Evolutionary conservation across 139 green algal genomes (phyloP).

Genomic region (Chlamydomonas applanata): DNA sequence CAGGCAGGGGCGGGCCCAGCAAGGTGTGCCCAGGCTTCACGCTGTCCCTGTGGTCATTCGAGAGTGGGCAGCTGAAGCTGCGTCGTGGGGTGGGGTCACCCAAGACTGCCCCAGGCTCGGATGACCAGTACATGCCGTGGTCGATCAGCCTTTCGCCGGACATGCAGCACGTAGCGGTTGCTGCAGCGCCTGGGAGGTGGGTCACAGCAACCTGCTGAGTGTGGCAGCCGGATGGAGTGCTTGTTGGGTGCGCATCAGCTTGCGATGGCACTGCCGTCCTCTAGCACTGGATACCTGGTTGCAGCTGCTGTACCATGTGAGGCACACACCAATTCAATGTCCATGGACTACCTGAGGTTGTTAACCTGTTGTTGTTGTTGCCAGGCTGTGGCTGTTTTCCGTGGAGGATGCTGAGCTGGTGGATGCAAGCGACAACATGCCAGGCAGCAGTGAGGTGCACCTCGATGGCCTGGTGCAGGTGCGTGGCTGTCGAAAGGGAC

Average conservation of each 20-base stretch:
- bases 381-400: background rate
- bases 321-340: too few relatives aligned
- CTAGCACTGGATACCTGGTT: too few relatives aligned
- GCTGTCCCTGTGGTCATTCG: background rate
- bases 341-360: too few relatives aligned
- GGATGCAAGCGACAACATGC: background rate
- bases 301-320: too few relatives aligned
- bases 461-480: background rate
- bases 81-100: background rate
- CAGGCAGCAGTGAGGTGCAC: background rate
- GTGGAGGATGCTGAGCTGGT: slow-evolving; percentile 3
- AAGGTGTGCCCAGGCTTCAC: background rate
- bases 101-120: background rate
- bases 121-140: background rate
- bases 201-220: too few relatives aligned
- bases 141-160: background rate
- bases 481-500: background rate
- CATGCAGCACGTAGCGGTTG: background rate
- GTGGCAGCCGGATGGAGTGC: too few relatives aligned
- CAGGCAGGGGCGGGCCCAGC: background rate
- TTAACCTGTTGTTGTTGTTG: too few relatives aligned
- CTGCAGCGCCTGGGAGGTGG: background rate
- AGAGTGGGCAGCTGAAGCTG: background rate
- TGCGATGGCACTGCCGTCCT: too few relatives aligned
- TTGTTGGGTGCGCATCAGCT: too few relatives aligned